Evolutionary conservation across 139 green algal species (phyloP).

Genomic region (Chlamydomonas asymmetrica): DNA sequence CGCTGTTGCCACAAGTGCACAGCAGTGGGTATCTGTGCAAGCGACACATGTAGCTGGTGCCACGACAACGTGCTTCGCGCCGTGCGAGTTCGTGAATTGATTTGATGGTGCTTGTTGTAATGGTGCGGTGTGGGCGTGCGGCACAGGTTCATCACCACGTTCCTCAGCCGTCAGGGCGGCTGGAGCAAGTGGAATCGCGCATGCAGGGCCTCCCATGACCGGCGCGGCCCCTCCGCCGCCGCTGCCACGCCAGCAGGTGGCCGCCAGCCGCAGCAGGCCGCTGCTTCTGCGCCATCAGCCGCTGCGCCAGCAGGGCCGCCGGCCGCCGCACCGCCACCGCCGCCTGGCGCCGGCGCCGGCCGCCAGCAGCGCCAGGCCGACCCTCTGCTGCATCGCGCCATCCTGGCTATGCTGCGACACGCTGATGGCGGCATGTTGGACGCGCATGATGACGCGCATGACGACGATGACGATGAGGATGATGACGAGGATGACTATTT

Average conservation of each 20-base stretch:
- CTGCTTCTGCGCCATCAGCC: background rate
- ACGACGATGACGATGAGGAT: background rate
- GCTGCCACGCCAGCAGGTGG: too few relatives aligned
- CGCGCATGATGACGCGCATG: background rate
- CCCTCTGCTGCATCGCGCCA: background rate
- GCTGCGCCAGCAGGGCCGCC: background rate
- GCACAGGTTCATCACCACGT: constrained; percentile 46
- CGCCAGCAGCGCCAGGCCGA: background rate
- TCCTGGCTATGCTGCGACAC: constrained; percentile 7
- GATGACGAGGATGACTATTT: background rate
- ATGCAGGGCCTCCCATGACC: background rate
- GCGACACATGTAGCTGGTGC: background rate
- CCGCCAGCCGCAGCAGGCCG: background rate
- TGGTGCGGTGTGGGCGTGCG: too few relatives aligned
- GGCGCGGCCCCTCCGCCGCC: background rate
- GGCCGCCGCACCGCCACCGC: background rate
- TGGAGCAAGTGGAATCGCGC: constrained; percentile 39
- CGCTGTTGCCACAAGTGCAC: background rate
- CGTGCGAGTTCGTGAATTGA: too few relatives aligned
- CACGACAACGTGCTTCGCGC: background rate
- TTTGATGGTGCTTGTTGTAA: too few relatives aligned
- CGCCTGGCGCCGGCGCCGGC: background rate
- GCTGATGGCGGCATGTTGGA: background rate
- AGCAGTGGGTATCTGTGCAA: background rate
- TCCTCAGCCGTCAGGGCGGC: constrained; percentile 37